Evolutionary conservation across 345 rosid genomes (phyloP).

Genomic region (Lumnitzera littorea): DNA sequence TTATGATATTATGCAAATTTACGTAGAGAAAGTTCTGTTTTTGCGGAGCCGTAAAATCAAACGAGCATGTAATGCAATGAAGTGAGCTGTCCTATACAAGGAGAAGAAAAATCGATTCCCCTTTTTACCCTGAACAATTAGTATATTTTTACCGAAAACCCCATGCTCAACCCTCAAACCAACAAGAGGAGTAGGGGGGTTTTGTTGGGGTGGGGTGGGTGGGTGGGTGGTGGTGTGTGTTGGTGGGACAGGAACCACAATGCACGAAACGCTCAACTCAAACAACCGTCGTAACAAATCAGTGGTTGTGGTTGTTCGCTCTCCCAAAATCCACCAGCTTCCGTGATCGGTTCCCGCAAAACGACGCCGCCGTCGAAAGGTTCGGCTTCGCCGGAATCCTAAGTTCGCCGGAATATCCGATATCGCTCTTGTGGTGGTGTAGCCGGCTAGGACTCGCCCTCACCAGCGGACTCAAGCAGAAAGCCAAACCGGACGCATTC

Average conservation of each 20-base stretch:
- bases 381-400: conserved; percentile 53
- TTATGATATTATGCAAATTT: too few relatives aligned
- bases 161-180: not conserved
- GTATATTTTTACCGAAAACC: too few relatives aligned
- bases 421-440: conserved; percentile 39
- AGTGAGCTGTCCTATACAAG: not conserved
- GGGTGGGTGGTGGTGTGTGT: too few relatives aligned
- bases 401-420: conserved; percentile 36
- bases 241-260: not conserved
- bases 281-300: conserved; percentile 18
- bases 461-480: conserved; percentile 86
- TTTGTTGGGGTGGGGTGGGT: too few relatives aligned
- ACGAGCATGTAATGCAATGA: too few relatives aligned
- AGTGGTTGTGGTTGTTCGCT: conserved; percentile 50
- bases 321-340: conserved; percentile 88
- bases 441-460: conserved; percentile 73
- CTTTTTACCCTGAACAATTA: too few relatives aligned
- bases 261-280: conserved; percentile 9
- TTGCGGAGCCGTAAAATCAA: too few relatives aligned
- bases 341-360: conserved; percentile 69
- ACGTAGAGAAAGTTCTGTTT: too few relatives aligned
- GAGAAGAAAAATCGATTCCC: not conserved
- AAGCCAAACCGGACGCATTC: conserved; percentile 48
- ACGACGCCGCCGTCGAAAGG: conserved; percentile 64
- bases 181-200: conserved; percentile 10